Percentiles rank a stretch among this genome's conserved stretches.
Conservation (phyloP, 2,329 filamentous ascomycete genomes). For the Sphaerostilbella broomeana region DNA sequence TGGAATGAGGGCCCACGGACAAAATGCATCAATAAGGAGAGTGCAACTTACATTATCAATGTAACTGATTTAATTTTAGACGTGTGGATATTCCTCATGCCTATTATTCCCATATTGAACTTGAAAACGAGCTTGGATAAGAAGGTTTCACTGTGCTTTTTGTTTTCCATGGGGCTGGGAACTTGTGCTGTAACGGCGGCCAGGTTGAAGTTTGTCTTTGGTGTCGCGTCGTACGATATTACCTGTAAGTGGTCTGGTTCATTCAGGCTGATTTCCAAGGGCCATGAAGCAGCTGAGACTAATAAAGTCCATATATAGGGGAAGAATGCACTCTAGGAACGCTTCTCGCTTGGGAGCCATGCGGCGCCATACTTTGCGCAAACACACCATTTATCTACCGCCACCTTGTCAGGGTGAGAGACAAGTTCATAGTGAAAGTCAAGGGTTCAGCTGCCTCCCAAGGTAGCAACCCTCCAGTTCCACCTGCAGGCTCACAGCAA, state of each 20-base stretch:
- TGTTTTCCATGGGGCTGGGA: slow-evolving; percentile 15
- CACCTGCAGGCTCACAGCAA: too few species aligned
- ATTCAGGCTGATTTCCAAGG: background rate
- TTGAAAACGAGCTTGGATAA: slow-evolving; percentile 10
- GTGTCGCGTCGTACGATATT: slow-evolving; percentile 9
- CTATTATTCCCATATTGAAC: slow-evolving; percentile 9
- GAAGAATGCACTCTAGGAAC: slow-evolving; percentile 8
- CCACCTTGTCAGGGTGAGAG: background rate
- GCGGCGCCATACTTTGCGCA: slow-evolving; percentile 15
- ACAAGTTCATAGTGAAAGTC: background rate
- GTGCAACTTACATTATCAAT: slow-evolving; percentile 13
- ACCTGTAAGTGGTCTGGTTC: slow-evolving; percentile 7
- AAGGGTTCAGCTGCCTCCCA: too few species aligned
- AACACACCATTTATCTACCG: slow-evolving; percentile 13
- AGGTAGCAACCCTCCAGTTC: too few species aligned
- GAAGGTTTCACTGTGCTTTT: slow-evolving; percentile 10
- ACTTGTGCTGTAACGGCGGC: slow-evolving; percentile 14
- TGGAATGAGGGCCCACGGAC: slow-evolving; percentile 7
- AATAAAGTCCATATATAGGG: slow-evolving; percentile 1
- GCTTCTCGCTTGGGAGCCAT: slow-evolving; percentile 15
- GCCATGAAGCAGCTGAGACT: background rate
- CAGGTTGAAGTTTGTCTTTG: slow-evolving; percentile 12
- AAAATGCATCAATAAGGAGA: slow-evolving; percentile 13
- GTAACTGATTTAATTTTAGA: slow-evolving; percentile 13
- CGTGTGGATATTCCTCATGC: slow-evolving; percentile 14